These are phyloP conservation scores for Pythium biforme DNA, from an alignment of 352 stramenopile genomes.

Conservation along the genomic window DNA sequence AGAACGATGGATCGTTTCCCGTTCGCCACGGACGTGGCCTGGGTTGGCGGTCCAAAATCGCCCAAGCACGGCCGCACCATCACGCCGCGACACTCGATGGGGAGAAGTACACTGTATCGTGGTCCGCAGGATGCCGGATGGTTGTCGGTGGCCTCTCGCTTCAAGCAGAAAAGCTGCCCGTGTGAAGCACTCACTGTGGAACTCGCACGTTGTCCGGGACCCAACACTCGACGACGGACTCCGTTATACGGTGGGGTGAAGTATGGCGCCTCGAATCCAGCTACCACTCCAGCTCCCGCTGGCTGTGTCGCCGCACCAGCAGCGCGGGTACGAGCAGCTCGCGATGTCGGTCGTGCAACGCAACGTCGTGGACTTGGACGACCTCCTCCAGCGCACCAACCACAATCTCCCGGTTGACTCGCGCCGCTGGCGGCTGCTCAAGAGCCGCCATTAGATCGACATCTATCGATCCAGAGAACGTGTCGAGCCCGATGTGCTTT, in stretches of 20 bases:
- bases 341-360: neutral
- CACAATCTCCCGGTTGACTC: neutral
- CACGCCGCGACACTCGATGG: neutral
- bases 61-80: neutral
- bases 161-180: too few species aligned
- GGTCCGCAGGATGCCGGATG: too few species aligned
- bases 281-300: neutral
- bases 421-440: slow-evolving; percentile 14
- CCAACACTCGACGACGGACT: neutral
- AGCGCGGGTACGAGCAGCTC: slow-evolving; percentile 7
- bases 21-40: neutral
- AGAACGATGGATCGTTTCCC: neutral
- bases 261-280: neutral
- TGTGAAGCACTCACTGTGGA: neutral
- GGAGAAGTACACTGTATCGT: too few species aligned
- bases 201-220: neutral
- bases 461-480: slow-evolving; percentile 5
- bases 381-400: neutral
- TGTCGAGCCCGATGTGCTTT: slow-evolving; percentile 5
- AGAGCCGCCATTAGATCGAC: slow-evolving; percentile 2
- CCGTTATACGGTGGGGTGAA: neutral
- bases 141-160: too few species aligned
- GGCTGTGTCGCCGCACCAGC: neutral
- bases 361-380: neutral
- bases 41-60: neutral